Base-by-base conservation (phyloP, 495 filamentous ascomycete genomes). In the Astrothelium subdiscretum region DNA sequence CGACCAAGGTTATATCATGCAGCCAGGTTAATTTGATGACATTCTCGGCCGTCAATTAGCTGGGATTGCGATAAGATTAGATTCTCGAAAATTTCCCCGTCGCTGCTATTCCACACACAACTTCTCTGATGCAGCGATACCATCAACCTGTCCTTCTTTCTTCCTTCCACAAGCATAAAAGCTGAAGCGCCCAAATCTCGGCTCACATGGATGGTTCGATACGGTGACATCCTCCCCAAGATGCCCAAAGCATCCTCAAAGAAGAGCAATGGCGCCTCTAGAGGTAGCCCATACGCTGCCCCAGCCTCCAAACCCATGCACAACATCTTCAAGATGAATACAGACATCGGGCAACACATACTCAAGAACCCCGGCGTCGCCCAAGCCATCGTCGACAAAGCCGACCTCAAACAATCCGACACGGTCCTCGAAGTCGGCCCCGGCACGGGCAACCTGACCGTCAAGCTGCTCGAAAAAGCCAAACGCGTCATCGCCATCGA, bases 321-420 rank as follows among this genome's bases (percentile, higher is more conserved):
- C 75, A 90, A 88, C 68, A 87, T 96, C 74, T 97, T 96, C 81
- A 84, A 84, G 66, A 88, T 89, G 84, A 90, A 91, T 74, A 90
- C 83, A 61, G 82, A 88, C 68, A 78, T 90, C 59, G 88, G 92
- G 65, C 92, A 97, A 77, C 92, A 97, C 74, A 90, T 97, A 60
- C 80, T 97, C 68, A 96, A 95, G 77, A 97, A 97, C 75, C 92
- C 92, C 20, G 91, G 90, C 62, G 89, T 97, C 62, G 89, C 91
- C 20, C 85, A 91, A 71, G 87, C 87, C 27, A 97, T 95, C 70
- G 85, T 89, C 54, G 81, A 88, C 58, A 97, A 97, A 75, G 90
- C 92, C 29, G 82, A 83, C 61, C 82, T 97, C 20, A 95, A 96
- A 69, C 92, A 92, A 52, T 90, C 87, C 35, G 92, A 96, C 40